A percentile compares a stretch with the other conserved stretches of the same genome.
Evolutionary conservation across 192 early-diverging fungal species (phyloP).

Genomic region (Coemansia sp.): DNA sequence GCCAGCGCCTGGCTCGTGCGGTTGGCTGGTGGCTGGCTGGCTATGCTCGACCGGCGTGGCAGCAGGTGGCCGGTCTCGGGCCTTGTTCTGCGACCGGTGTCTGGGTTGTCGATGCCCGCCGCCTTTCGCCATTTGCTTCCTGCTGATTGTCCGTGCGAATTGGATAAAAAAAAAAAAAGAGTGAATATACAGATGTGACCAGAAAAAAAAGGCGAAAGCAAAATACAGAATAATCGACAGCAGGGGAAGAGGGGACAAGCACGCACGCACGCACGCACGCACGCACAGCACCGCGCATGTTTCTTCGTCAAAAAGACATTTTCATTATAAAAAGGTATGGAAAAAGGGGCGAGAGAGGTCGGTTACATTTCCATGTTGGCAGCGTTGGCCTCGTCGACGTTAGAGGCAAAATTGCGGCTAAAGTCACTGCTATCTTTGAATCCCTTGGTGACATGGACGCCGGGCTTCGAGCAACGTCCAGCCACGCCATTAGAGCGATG

Average conservation of each 20-base stretch:
- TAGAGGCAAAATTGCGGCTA: background rate
- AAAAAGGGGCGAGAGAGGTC: background rate
- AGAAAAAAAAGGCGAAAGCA: background rate
- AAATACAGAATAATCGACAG: no score
- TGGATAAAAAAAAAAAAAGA: background rate
- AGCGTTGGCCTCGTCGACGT: constrained; percentile 27
- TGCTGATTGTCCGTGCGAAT: no score
- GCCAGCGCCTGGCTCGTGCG: background rate
- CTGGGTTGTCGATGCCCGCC: background rate
- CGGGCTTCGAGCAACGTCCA: background rate
- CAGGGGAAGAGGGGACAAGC: no score
- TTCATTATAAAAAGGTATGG: background rate
- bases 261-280: no score
- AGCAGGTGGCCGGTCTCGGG: background rate
- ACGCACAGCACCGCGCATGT: no score
- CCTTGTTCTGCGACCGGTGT: background rate
- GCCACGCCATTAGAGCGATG: background rate
- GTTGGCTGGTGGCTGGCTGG: background rate
- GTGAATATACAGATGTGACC: background rate
- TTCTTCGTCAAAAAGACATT: background rate
- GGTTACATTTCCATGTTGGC: constrained; percentile 27
- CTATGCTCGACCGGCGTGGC: background rate
- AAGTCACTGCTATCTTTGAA: constrained; percentile 4
- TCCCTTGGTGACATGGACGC: constrained; percentile 8
- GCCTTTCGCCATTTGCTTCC: background rate